Percentiles rank a stretch among this genome's conserved stretches.
Evolutionary conservation across 2,329 filamentous ascomycete species (phyloP).

Genomic region (Aspergillus tanneri): DNA sequence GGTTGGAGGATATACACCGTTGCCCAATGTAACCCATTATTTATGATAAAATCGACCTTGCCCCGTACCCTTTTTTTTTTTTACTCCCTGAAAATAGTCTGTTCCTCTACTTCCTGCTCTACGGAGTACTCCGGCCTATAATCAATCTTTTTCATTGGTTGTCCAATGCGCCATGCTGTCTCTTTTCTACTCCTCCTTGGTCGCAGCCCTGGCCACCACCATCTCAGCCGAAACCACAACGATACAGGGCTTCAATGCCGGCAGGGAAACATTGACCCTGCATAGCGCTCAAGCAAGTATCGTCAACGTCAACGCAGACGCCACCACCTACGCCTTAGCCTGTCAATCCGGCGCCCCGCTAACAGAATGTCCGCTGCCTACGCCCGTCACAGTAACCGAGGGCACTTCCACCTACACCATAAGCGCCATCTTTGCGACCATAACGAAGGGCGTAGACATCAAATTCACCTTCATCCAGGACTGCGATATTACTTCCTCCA

Average conservation of each 20-base stretch:
- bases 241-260: slow-evolving; percentile 15
- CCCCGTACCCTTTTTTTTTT: too few species aligned
- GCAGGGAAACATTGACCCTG: slow-evolving; percentile 5
- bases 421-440: slow-evolving; percentile 12
- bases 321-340: slow-evolving; percentile 20
- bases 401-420: slow-evolving; percentile 22
- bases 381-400: slow-evolving; percentile 19
- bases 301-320: slow-evolving; percentile 15
- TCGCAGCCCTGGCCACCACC: slow-evolving; percentile 1
- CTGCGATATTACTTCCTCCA: slow-evolving; percentile 20
- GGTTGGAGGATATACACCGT: too few species aligned
- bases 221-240: slow-evolving; percentile 10
- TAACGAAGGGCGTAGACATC: slow-evolving; percentile 2
- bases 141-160: too few species aligned
- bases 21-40: too few species aligned
- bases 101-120: neutral
- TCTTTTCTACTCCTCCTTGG: neutral
- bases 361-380: slow-evolving; percentile 9
- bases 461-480: slow-evolving; percentile 10
- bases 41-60: too few species aligned
- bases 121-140: too few species aligned
- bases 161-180: too few species aligned
- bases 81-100: too few species aligned
- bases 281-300: slow-evolving; percentile 15
- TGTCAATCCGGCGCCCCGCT: slow-evolving; percentile 6